Conservation (phyloP, 139 green algal species). For the Chlamydomonas sp. region DNA sequence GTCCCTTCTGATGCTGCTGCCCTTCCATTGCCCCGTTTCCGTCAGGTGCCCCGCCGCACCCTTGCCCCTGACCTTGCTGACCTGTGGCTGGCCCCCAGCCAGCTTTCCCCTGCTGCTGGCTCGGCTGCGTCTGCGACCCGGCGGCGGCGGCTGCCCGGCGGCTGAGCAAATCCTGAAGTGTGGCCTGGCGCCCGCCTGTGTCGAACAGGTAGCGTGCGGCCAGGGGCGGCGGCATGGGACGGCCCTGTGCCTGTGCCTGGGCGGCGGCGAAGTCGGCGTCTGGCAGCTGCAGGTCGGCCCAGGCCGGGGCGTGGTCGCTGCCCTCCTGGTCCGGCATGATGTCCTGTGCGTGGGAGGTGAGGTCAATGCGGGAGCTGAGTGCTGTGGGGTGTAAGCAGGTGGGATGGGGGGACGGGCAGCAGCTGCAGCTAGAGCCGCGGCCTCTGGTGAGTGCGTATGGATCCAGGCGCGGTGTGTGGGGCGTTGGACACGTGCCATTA, state of each 20-base stretch:
- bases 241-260: background rate
- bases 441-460: no score
- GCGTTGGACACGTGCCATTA: no score
- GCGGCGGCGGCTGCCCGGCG: background rate
- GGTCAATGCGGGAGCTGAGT: background rate
- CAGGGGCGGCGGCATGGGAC: background rate
- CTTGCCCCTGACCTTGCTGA: no score
- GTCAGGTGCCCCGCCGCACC: no score
- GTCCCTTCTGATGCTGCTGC: no score
- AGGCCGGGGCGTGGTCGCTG: constrained; percentile 82
- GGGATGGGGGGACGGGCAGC: no score
- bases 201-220: constrained; percentile 35
- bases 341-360: constrained; percentile 40
- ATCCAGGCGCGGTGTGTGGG: no score
- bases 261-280: background rate
- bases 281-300: constrained; percentile 41
- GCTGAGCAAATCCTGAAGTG: constrained; percentile 49
- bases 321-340: constrained; percentile 68
- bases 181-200: constrained; percentile 43
- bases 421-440: no score
- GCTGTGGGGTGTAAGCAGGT: background rate
- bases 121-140: background rate
- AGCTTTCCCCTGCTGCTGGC: background rate
- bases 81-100: no score
- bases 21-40: no score